Conservation (phyloP, 192 early-diverging fungal genomes). For the Backusella morwellensis region DNA sequence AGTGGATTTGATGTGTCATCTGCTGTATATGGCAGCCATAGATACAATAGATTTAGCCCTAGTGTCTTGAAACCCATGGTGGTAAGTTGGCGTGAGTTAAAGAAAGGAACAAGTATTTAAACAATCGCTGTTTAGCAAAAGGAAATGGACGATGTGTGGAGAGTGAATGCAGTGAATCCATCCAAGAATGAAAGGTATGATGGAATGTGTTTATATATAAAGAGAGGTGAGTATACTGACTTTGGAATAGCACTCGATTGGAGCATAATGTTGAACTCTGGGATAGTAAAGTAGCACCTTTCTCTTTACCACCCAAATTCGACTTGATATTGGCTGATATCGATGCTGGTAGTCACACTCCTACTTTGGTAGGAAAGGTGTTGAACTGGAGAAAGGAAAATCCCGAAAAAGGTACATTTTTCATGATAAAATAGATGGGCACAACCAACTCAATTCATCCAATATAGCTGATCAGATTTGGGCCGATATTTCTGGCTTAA, state of each 20-base stretch:
- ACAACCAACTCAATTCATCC: background rate
- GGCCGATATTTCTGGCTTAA: constrained; percentile 58
- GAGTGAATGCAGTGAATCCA: background rate
- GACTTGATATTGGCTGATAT: constrained; percentile 88
- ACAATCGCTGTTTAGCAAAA: constrained; percentile 12
- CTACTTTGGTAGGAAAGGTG: constrained; percentile 85
- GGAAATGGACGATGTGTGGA: background rate
- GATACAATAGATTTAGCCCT: constrained; percentile 83
- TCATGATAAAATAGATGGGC: no score
- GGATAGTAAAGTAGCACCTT: constrained; percentile 64
- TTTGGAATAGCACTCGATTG: background rate
- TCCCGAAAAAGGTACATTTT: constrained; percentile 48
- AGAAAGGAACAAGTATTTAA: background rate
- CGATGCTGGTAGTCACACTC: constrained; percentile 91
- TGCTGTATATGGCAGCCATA: constrained; percentile 90
- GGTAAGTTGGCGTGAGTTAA: constrained; percentile 28
- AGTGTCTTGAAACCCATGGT: constrained; percentile 55
- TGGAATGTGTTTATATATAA: background rate
- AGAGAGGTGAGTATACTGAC: background rate
- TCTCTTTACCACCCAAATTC: constrained; percentile 72
- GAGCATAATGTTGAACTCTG: constrained; percentile 36
- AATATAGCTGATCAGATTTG: constrained; percentile 56
- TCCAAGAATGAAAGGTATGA: constrained; percentile 20
- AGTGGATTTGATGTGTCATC: constrained; percentile 94
- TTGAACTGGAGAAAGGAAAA: constrained; percentile 78